Conservation (phyloP, 2,329 filamentous ascomycete species). For the Pseudogymnoascus sp. region DNA sequence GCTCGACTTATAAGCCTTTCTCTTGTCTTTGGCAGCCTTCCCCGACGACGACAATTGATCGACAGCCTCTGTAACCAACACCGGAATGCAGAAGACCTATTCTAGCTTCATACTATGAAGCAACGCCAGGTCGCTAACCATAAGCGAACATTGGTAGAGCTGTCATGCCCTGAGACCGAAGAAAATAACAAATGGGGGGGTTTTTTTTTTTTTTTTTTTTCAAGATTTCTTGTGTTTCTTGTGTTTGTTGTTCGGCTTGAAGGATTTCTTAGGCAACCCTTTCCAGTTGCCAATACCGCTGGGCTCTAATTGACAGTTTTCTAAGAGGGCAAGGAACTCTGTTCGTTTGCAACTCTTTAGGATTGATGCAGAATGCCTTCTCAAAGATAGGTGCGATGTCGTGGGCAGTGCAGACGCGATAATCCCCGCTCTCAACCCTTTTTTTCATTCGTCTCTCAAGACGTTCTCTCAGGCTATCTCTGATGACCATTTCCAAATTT, state of each 20-base stretch:
- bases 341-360: conserved; percentile 24
- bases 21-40: too few species aligned
- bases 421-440: conserved; percentile 25
- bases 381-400: conserved; percentile 20
- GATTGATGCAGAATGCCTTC: conserved; percentile 23
- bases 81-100: too few species aligned
- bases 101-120: too few species aligned
- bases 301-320: conserved; percentile 2
- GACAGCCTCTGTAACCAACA: too few species aligned
- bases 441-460: conserved; percentile 26
- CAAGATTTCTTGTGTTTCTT: neutral
- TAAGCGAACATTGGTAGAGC: too few species aligned
- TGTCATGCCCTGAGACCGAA: too few species aligned
- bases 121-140: too few species aligned
- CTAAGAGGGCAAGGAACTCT: conserved; percentile 14
- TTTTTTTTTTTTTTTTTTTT: too few species aligned
- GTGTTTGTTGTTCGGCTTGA: conserved; percentile 7
- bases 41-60: too few species aligned
- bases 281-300: conserved; percentile 10
- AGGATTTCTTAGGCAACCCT: conserved; percentile 9
- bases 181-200: neutral
- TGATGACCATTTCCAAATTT: conserved; percentile 17
- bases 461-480: conserved; percentile 19
- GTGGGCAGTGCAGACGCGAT: conserved; percentile 30
- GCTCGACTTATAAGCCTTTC: too few species aligned